These are phyloP conservation scores for Fusarium sterilihyphosum DNA, from an alignment of 2,329 filamentous ascomycete genomes.

Conservation along the genomic window DNA sequence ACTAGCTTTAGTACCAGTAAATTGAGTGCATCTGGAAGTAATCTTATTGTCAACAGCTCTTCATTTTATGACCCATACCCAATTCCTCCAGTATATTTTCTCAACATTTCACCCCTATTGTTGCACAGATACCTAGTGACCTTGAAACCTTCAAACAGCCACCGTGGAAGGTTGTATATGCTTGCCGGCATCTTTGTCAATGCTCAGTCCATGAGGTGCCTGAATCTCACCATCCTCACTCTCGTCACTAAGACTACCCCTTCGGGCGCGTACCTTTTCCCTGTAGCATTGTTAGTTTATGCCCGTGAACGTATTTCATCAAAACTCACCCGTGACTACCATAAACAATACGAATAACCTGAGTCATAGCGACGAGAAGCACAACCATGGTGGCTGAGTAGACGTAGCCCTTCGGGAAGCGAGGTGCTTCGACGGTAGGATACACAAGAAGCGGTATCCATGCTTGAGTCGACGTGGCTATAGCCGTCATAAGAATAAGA, in stretches of 20 bases:
- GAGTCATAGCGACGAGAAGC: not conserved
- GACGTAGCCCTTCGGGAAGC: not conserved
- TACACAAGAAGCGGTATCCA: not conserved
- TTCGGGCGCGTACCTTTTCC: not conserved
- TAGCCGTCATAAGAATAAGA: not conserved
- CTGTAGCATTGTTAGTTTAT: not conserved
- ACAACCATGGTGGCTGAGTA: not conserved
- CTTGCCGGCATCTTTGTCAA: not conserved
- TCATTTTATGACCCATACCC: no score
- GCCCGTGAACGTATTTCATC: fast-evolving
- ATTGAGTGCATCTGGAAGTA: no score
- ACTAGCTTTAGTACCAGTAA: not conserved
- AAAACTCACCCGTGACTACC: not conserved
- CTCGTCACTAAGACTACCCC: not conserved
- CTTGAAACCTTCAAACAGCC: not conserved
- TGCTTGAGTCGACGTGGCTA: not conserved
- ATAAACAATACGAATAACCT: not conserved
- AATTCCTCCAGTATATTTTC: fast-evolving
- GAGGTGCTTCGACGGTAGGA: not conserved
- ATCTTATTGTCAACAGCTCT: no score
- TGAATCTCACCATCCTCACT: not conserved
- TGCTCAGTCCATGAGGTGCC: not conserved
- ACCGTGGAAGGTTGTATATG: not conserved
- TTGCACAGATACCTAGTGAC: no score
- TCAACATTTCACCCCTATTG: fast-evolving